phyloP scores from a whole-genome alignment of 1,284 basidiomycete species.

The Fomitiporia mediterranea region DNA sequence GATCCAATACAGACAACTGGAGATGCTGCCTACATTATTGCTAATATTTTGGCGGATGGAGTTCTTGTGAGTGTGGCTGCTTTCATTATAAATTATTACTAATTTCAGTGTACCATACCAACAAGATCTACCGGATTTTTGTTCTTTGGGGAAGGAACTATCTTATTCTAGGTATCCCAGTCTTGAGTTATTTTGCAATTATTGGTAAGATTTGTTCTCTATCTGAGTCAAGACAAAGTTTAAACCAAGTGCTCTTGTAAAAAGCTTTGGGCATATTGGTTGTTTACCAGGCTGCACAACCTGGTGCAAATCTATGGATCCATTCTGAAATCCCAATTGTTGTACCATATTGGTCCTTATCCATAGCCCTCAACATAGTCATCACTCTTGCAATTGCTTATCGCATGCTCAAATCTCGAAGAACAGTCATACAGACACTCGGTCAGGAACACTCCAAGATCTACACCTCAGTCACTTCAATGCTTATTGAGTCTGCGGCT shows the following conservation, averaged over 20 bases:
- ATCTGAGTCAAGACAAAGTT: conserved; percentile 1
- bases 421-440: conserved; percentile 8
- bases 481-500: conserved; percentile 24
- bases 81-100: background rate
- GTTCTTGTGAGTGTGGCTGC: conserved; percentile 17
- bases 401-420: conserved; percentile 16
- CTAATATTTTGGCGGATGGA: conserved; percentile 22
- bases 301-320: conserved; percentile 19
- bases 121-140: background rate
- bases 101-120: background rate
- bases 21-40: conserved; percentile 16
- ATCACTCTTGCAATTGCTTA: conserved; percentile 24
- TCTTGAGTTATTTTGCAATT: background rate
- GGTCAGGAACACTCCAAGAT: conserved; percentile 16
- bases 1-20: conserved; percentile 12
- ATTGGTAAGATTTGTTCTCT: conserved; percentile 16
- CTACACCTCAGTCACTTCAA: conserved; percentile 26
- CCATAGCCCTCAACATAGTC: conserved; percentile 24
- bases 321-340: conserved; percentile 19
- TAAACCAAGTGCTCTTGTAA: no score
- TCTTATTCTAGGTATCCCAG: background rate
- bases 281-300: background rate
- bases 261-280: no score
- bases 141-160: background rate
- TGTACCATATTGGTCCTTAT: conserved; percentile 24